Base-by-base conservation (phyloP, 1,139 yeast genomes). In the Waltiozyma sp. region DNA sequence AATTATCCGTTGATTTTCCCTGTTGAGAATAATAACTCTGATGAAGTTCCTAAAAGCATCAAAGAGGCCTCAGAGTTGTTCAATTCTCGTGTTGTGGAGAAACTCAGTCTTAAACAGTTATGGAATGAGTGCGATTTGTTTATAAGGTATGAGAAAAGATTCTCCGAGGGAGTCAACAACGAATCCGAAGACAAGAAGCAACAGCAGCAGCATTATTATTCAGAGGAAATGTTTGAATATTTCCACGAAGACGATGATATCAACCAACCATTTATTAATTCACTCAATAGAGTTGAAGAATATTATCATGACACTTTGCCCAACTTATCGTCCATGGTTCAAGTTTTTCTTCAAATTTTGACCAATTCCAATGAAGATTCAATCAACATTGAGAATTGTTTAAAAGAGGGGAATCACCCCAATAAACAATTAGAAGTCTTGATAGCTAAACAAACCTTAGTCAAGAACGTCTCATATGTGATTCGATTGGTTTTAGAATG, bases 1-100 rank as follows among this genome's bases (percentile, higher is more conserved):
- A 73, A 80, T 13, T 81, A 75, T 65, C 96, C 97, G 0, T 77
- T 86, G 50, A 68, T 87, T 5, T 83, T 80, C 54, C 96, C 96
- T 0, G 64, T 69, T 1, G 62, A 58, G 19, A 65, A 58, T 34
- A 54, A 56, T 11, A 55, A 52, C 33, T 57, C 50, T 3, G 52
- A 52, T 37, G 47, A 59, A 13, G 75, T 80, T 0, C 97, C 97
- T 0, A 70, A 65, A 43, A 88, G 95, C 45, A 77, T 89, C 24
- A 67, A 73, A 43, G 96, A 91, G 57, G 96, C 96, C 0, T 66
- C 80, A 11, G 70, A 69, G 33, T 72, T 91, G 8, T 73, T 86
- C 48, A 68, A 72, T 28, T 65, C 74, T 15, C 74, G 84, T 19
- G 72, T 87, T 1, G 70, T 77, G 46, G 81, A 83, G 26, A 79